Percentiles rank a stretch among this genome's conserved stretches.
Conservation (phyloP, 192 early-diverging fungal species). For the Coemansia sp. region DNA sequence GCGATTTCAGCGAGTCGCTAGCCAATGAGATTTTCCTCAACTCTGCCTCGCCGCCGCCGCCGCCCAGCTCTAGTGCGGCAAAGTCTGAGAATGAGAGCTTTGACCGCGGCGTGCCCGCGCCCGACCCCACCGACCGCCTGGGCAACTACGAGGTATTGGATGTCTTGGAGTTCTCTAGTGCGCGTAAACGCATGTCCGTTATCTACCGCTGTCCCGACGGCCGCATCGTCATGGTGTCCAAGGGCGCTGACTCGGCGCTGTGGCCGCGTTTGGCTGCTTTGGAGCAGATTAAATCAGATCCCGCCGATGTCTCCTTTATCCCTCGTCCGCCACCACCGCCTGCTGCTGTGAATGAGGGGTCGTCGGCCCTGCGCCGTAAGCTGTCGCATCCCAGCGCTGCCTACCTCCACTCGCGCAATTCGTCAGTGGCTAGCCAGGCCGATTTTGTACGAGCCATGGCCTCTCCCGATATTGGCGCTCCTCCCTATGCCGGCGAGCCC, state of each 20-base stretch:
- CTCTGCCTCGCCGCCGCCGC: neutral
- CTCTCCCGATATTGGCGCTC: neutral
- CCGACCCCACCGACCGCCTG: slow-evolving; percentile 37
- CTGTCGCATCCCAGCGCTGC: slow-evolving; percentile 46
- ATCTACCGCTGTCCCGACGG: slow-evolving; percentile 73
- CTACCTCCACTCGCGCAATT: slow-evolving; percentile 47
- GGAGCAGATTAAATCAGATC: slow-evolving; percentile 19
- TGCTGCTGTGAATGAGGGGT: neutral
- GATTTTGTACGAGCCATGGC: neutral
- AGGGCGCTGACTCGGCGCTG: slow-evolving; percentile 91
- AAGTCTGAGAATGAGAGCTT: slow-evolving; percentile 51
- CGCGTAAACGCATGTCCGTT: slow-evolving; percentile 88
- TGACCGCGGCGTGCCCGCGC: slow-evolving; percentile 48
- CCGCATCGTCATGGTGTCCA: slow-evolving; percentile 77
- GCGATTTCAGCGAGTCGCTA: slow-evolving; percentile 32
- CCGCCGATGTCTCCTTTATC: slow-evolving; percentile 21
- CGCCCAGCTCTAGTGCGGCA: neutral
- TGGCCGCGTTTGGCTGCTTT: slow-evolving; percentile 59
- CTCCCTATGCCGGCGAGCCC: neutral
- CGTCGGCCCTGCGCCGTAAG: slow-evolving; percentile 19
- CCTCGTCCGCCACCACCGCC: slow-evolving; percentile 24
- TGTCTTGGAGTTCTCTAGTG: slow-evolving; percentile 81
- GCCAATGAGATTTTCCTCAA: neutral
- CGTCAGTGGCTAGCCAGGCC: slow-evolving; percentile 36
- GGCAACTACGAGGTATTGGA: slow-evolving; percentile 63